Percentiles rank a stretch among this genome's conserved stretches.
Evolutionary conservation across 2,329 filamentous ascomycete species (phyloP).

Genomic region (Arthroderma sp.): DNA sequence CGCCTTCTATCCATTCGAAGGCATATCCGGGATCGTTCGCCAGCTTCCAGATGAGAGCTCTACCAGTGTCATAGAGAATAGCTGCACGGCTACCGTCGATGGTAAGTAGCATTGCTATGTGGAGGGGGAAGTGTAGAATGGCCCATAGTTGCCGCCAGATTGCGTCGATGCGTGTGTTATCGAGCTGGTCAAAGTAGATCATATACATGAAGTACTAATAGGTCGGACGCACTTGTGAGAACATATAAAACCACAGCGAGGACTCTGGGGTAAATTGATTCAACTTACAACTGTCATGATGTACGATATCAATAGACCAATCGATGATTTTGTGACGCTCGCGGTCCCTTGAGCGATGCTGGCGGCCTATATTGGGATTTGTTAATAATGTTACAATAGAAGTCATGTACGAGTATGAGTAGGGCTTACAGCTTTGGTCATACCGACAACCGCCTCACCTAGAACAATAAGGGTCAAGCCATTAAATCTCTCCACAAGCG

Average conservation of each 20-base stretch:
- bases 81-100: slow-evolving; percentile 46
- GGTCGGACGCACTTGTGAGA: neutral
- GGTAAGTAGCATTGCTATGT: slow-evolving; percentile 48
- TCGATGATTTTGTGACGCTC: slow-evolving; percentile 6
- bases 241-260: neutral
- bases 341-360: slow-evolving; percentile 8
- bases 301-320: slow-evolving; percentile 9
- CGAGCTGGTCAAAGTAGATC: slow-evolving; percentile 43
- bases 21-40: no score
- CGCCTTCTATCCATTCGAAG: no score
- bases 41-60: no score
- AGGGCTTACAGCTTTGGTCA: slow-evolving; percentile 13
- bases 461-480: slow-evolving; percentile 48
- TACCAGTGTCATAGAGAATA: slow-evolving; percentile 28
- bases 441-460: slow-evolving; percentile 43
- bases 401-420: neutral
- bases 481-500: slow-evolving; percentile 46
- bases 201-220: slow-evolving; percentile 45
- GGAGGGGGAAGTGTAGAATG: slow-evolving; percentile 47
- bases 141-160: slow-evolving; percentile 44
- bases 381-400: neutral
- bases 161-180: slow-evolving; percentile 33
- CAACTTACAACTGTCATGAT: slow-evolving; percentile 8
- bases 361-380: slow-evolving; percentile 3
- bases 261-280: no score